Evolutionary conservation across 1,139 yeast genomes (phyloP).

Genomic region (Citeromyces hawaiiensis): DNA sequence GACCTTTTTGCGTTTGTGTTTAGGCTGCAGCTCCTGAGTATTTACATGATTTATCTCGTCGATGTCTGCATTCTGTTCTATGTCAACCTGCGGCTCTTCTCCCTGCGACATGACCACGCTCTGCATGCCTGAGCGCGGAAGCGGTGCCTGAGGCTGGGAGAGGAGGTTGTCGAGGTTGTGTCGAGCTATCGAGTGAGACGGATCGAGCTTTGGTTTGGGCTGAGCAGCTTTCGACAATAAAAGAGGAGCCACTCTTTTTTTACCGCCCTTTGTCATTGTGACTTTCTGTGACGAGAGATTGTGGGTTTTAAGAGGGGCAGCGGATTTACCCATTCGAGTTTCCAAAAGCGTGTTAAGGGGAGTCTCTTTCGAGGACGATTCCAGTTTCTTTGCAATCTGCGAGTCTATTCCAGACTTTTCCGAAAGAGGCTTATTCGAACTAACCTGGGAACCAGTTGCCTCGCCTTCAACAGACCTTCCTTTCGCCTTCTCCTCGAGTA

Average conservation of each 20-base stretch:
- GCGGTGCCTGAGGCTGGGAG: constrained; percentile 31
- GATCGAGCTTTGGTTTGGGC: background rate
- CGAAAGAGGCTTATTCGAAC: too few species aligned
- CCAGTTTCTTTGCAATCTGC: too few species aligned
- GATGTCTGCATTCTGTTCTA: constrained; percentile 3
- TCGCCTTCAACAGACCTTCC: background rate
- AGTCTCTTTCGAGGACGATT: background rate
- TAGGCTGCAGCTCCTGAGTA: background rate
- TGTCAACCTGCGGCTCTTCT: constrained; percentile 9
- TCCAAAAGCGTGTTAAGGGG: background rate
- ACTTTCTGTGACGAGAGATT: constrained; percentile 26
- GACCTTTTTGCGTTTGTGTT: constrained; percentile 8
- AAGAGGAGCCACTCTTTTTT: constrained; percentile 77
- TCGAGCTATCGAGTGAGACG: constrained; percentile 5
- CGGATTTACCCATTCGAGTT: background rate
- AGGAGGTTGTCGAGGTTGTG: constrained; percentile 16
- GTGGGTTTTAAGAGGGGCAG: constrained; percentile 10
- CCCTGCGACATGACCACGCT: constrained; percentile 9
- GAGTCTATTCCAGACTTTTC: too few species aligned
- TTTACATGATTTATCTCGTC: background rate
- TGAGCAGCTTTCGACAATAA: constrained; percentile 34
- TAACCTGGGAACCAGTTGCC: too few species aligned
- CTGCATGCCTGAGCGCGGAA: constrained; percentile 26
- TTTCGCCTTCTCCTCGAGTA: constrained; percentile 49
- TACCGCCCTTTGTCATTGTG: constrained; percentile 65